phyloP scores from a whole-genome alignment of 495 filamentous ascomycete genomes.

The Neurospora discreta region DNA sequence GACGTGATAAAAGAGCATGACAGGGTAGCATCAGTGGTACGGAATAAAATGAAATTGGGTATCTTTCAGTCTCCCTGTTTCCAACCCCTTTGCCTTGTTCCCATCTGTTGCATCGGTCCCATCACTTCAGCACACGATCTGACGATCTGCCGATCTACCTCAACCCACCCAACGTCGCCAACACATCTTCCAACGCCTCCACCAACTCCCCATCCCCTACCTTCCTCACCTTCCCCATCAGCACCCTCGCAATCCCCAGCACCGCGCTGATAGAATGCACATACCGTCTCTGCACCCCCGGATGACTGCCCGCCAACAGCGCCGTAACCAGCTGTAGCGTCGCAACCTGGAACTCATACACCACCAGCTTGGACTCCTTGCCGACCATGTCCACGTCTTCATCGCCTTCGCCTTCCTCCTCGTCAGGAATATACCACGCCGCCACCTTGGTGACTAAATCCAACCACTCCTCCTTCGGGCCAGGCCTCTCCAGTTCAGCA shows the following conservation, averaged over 20 bases:
- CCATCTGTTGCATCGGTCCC: neutral
- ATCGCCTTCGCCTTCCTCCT: neutral
- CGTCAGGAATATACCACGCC: constrained; percentile 21
- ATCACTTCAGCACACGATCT: neutral
- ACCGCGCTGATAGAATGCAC: constrained; percentile 30
- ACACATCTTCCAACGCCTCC: constrained; percentile 16
- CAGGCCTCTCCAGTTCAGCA: constrained; percentile 28
- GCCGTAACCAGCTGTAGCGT: constrained; percentile 39
- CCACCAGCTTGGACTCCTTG: neutral
- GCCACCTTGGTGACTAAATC: constrained; percentile 27
- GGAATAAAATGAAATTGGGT: neutral
- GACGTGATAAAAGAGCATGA: neutral
- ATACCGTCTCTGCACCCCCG: constrained; percentile 33
- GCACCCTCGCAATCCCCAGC: constrained; percentile 25
- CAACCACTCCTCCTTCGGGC: constrained; percentile 39
- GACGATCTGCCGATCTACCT: neutral
- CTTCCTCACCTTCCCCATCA: constrained; percentile 14
- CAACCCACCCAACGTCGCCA: constrained; percentile 10
- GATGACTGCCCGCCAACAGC: constrained; percentile 34
- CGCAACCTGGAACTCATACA: constrained; percentile 38
- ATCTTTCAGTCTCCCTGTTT: neutral
- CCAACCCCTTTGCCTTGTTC: neutral
- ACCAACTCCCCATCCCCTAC: constrained; percentile 4
- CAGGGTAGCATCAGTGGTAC: too few species aligned
- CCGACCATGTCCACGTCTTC: neutral